phyloP scores from a whole-genome alignment of 495 filamentous ascomycete species.

The Podospora bellae-mahoneyi region DNA sequence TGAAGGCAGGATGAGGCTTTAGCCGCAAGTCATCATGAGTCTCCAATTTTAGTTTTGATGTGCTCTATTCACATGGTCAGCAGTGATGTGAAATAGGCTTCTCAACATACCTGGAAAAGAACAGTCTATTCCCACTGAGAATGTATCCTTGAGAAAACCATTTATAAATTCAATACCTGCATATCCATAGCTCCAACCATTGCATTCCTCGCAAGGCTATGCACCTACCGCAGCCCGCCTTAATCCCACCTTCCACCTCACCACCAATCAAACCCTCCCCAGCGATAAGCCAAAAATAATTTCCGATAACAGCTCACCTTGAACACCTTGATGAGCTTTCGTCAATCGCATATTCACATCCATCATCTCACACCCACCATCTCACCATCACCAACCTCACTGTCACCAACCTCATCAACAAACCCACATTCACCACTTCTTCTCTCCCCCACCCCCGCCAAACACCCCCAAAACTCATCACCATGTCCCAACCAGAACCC shows the following conservation, averaged over 20 bases:
- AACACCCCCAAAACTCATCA: not conserved
- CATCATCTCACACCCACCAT: not conserved
- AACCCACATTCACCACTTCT: not conserved
- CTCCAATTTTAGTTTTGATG: no score
- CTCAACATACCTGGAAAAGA: not conserved
- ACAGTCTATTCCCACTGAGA: not conserved
- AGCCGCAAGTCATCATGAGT: no score
- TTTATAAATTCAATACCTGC: not conserved
- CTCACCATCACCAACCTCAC: not conserved
- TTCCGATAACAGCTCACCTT: not conserved
- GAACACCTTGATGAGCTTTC: not conserved
- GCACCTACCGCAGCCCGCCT: not conserved
- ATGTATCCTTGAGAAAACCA: not conserved
- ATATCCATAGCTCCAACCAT: not conserved
- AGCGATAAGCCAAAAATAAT: conserved; percentile 3
- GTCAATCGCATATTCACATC: not conserved
- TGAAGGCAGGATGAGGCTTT: no score
- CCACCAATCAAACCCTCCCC: not conserved
- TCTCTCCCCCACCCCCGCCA: not conserved
- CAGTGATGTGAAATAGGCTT: not conserved
- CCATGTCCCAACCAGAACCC: not conserved
- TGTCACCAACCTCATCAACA: not conserved
- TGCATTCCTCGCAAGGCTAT: not conserved
- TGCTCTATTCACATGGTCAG: no score
- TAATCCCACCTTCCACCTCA: not conserved